phyloP scores from a whole-genome alignment of 1,284 basidiomycete species.

The Puccinia polysora region DNA sequence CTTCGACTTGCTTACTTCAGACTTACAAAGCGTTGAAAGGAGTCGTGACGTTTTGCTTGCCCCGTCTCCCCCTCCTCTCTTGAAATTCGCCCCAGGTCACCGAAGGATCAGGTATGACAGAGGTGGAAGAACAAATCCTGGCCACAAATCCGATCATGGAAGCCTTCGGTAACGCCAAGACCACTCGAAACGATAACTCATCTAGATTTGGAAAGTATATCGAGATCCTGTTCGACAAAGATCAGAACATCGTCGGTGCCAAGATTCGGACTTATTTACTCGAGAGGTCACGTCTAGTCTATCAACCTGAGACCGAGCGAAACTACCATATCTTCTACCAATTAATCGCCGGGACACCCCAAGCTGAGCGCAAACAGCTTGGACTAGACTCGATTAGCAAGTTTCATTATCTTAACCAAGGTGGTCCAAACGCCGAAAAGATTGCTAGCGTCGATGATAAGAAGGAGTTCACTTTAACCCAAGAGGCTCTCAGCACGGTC shows the following conservation, averaged over 20 bases:
- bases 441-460: constrained; percentile 91
- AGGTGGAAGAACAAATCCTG: constrained; percentile 92
- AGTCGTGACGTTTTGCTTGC: neutral
- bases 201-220: constrained; percentile 99
- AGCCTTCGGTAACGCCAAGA: constrained; percentile 98
- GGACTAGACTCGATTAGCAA: constrained; percentile 76
- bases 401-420: constrained; percentile 90
- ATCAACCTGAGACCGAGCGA: constrained; percentile 91
- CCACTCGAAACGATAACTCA: constrained; percentile 97
- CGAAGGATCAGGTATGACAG: constrained; percentile 61
- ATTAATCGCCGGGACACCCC: constrained; percentile 89
- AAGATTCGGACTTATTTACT: constrained; percentile 95
- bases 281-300: constrained; percentile 93
- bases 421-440: constrained; percentile 73
- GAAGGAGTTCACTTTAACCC: constrained; percentile 88
- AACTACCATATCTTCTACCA: constrained; percentile 99
- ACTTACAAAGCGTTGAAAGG: constrained; percentile 45
- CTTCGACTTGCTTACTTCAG: constrained; percentile 13
- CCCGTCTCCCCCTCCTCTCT: neutral
- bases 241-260: constrained; percentile 94
- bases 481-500: constrained; percentile 89
- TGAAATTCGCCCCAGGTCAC: constrained; percentile 5
- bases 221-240: constrained; percentile 94
- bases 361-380: constrained; percentile 90
- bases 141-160: constrained; percentile 99